Conservation (phyloP, 495 filamentous ascomycete genomes). For the Hyphodiscus hymeniophilus region DNA sequence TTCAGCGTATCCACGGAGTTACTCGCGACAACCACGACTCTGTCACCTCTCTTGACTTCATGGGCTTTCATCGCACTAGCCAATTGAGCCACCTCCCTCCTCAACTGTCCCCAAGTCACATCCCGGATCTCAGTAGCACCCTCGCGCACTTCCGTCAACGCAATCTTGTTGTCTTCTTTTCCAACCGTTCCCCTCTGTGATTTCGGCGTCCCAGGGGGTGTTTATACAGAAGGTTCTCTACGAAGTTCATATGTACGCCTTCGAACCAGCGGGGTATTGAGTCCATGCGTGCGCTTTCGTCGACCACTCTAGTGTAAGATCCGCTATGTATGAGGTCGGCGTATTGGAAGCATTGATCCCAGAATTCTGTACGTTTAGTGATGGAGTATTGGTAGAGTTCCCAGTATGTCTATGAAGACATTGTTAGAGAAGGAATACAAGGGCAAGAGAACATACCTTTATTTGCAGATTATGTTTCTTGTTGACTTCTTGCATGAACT, state of each 20-base stretch:
- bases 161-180: constrained; percentile 65
- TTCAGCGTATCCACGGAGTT: constrained; percentile 67
- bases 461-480: constrained; percentile 31
- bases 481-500: constrained; percentile 42
- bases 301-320: constrained; percentile 48
- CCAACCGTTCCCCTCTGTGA: constrained; percentile 33
- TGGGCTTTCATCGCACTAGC: constrained; percentile 52
- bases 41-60: constrained; percentile 61
- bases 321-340: constrained; percentile 54
- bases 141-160: constrained; percentile 65
- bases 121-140: constrained; percentile 46
- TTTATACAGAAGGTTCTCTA: constrained; percentile 55
- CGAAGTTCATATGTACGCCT: constrained; percentile 54
- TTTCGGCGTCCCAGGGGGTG: constrained; percentile 22
- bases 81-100: constrained; percentile 44
- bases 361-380: constrained; percentile 54
- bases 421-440: constrained; percentile 2
- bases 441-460: constrained; percentile 26
- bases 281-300: constrained; percentile 60
- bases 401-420: constrained; percentile 41
- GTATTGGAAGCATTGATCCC: constrained; percentile 51
- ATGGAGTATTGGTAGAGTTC: constrained; percentile 60
- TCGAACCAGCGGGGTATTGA: constrained; percentile 60
- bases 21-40: constrained; percentile 59
- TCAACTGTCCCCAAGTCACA: constrained; percentile 56